These are phyloP conservation scores for Dalbergia cochinchinensis DNA, from an alignment of 306 rosid species.

Conservation along the genomic window DNA sequence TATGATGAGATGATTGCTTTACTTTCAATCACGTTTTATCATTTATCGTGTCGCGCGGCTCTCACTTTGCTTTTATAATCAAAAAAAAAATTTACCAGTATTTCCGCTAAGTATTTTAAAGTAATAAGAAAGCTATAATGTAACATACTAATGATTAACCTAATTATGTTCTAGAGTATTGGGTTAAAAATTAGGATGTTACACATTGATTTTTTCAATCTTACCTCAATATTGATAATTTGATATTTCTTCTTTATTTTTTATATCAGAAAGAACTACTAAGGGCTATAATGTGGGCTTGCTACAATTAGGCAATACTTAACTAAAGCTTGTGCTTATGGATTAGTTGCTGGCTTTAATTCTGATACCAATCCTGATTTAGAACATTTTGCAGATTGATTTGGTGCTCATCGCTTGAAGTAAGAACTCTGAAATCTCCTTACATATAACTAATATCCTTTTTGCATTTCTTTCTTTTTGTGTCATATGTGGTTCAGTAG, in stretches of 20 bases:
- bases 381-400: slow-evolving; percentile 77
- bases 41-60: too few relatives aligned
- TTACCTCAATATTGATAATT: not conserved
- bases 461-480: not conserved
- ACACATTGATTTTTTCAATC: not conserved
- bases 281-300: slow-evolving; percentile 91
- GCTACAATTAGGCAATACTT: slow-evolving; percentile 85
- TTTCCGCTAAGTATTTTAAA: too few relatives aligned
- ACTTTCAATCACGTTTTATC: too few relatives aligned
- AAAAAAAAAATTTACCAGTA: too few relatives aligned
- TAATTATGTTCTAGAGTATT: too few relatives aligned
- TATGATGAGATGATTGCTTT: too few relatives aligned
- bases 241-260: not conserved
- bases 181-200: too few relatives aligned
- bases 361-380: slow-evolving; percentile 72
- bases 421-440: slow-evolving; percentile 57
- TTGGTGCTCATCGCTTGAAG: slow-evolving; percentile 81
- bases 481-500: not conserved
- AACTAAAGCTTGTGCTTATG: slow-evolving; percentile 74
- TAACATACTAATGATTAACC: too few relatives aligned
- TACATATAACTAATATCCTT: not conserved
- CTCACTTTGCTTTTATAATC: too few relatives aligned
- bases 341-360: slow-evolving; percentile 88
- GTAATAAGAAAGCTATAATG: too few relatives aligned
- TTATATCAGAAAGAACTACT: slow-evolving; percentile 85